Evolutionary conservation across 352 stramenopile genomes (phyloP).

Genomic region (Bremia lactucae): DNA sequence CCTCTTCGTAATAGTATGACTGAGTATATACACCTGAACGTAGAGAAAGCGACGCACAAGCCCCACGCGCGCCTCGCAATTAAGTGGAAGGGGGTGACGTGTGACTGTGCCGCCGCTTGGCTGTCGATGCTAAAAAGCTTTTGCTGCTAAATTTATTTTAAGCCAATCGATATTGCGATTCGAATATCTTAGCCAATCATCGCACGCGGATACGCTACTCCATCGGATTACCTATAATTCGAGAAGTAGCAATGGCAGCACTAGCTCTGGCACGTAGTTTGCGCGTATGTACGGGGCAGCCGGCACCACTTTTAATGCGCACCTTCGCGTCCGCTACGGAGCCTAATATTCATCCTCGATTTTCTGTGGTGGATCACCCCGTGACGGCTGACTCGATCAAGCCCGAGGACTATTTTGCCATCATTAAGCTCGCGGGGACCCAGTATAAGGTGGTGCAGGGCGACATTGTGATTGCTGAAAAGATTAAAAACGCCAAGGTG

Average conservation of each 20-base stretch:
- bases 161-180: slow-evolving; percentile 5
- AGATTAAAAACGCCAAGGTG: slow-evolving; percentile 81
- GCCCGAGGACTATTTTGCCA: slow-evolving; percentile 70
- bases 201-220: slow-evolving; percentile 4
- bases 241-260: slow-evolving; percentile 12
- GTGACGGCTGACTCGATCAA: slow-evolving; percentile 53
- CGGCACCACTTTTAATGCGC: slow-evolving; percentile 6
- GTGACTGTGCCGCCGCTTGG: slow-evolving; percentile 5
- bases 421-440: slow-evolving; percentile 74
- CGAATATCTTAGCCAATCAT: slow-evolving; percentile 3
- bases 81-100: slow-evolving; percentile 3
- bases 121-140: background rate
- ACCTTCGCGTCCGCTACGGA: slow-evolving; percentile 12
- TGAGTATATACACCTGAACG: no score
- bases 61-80: background rate
- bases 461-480: slow-evolving; percentile 74
- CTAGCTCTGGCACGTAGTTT: slow-evolving; percentile 15
- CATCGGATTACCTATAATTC: slow-evolving; percentile 4
- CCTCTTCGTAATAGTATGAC: background rate
- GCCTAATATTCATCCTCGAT: slow-evolving; percentile 25
- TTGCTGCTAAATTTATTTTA: slow-evolving; percentile 5
- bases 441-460: slow-evolving; percentile 84
- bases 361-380: slow-evolving; percentile 71
- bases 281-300: slow-evolving; percentile 10
- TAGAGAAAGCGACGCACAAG: background rate